Conservation (phyloP, 306 rosid genomes). For the Pterocarpus santalinus region DNA sequence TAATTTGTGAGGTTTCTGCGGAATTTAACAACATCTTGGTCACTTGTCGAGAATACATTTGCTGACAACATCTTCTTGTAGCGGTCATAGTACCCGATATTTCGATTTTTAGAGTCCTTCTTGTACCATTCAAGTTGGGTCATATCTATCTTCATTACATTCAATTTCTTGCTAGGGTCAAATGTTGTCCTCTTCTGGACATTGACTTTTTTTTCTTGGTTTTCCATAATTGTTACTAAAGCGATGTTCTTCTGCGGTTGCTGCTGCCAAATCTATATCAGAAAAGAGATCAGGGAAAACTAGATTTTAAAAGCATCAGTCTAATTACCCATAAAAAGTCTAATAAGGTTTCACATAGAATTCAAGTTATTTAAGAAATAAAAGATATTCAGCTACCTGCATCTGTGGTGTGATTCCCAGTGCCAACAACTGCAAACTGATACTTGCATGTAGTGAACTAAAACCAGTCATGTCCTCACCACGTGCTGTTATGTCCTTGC, state of each 20-base stretch:
- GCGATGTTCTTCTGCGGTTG: background rate
- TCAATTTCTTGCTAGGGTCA: conserved; percentile 50
- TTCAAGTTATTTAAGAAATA: background rate
- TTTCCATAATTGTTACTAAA: conserved; percentile 28
- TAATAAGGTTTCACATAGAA: conserved; percentile 1
- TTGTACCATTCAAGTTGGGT: conserved; percentile 75
- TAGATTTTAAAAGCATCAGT: background rate
- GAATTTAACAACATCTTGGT: conserved; percentile 13
- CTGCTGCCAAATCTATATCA: conserved; percentile 27
- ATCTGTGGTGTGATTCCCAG: conserved; percentile 43
- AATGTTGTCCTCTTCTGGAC: background rate
- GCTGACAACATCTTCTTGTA: conserved; percentile 38
- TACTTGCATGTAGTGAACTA: conserved; percentile 47
- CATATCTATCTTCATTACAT: conserved; percentile 54
- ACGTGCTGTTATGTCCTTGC: background rate
- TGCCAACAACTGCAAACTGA: conserved; percentile 52
- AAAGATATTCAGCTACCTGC: conserved; percentile 48
- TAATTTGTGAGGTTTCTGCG: conserved; percentile 54
- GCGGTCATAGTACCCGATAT: conserved; percentile 68
- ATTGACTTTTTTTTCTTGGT: background rate
- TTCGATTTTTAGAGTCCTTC: conserved; percentile 17
- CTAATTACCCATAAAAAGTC: background rate
- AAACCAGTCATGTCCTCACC: background rate
- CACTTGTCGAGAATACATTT: background rate
- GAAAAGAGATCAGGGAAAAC: background rate